phyloP scores from a whole-genome alignment of 148 eudicot genomes.

The Rhododendron vialii region DNA sequence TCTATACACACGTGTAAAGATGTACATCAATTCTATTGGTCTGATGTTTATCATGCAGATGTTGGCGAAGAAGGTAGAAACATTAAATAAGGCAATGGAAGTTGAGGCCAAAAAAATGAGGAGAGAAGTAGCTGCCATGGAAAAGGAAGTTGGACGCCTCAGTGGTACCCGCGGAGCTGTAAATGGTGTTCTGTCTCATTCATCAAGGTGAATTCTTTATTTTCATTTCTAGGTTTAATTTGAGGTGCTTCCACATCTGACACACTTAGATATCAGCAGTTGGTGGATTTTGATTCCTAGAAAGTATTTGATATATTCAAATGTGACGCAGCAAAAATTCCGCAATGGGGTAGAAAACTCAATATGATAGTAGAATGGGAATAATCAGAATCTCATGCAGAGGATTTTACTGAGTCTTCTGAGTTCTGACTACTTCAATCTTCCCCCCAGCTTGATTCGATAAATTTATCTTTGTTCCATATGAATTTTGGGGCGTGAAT shows the following conservation, averaged over 20 bases:
- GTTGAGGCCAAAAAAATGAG: slow-evolving; percentile 83
- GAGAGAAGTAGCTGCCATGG: slow-evolving; percentile 82
- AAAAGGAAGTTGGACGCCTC: slow-evolving; percentile 68
- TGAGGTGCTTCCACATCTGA: no score
- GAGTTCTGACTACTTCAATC: not conserved
- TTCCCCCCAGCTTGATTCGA: not conserved
- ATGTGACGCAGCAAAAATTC: not conserved
- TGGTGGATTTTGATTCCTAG: not conserved
- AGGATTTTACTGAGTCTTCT: not conserved
- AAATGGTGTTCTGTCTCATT: slow-evolving; percentile 43
- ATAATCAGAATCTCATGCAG: not conserved
- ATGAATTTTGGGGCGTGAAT: not conserved
- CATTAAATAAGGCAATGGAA: slow-evolving; percentile 88
- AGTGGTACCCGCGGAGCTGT: slow-evolving; percentile 50
- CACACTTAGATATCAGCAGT: not conserved
- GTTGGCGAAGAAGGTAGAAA: slow-evolving; percentile 88
- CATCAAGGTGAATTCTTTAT: slow-evolving; percentile 39
- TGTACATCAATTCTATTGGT: not conserved
- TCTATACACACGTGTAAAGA: not conserved
- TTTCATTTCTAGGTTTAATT: not conserved
- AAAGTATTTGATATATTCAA: not conserved
- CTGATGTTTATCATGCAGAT: slow-evolving; percentile 35
- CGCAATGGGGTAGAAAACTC: not conserved
- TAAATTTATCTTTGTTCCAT: not conserved
- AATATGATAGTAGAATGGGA: not conserved